Evolutionary conservation across 176 grass and related monocot species (phyloP), one percentile per base, ranked within the genome.

Genomic region (Oryza australiensis): DNA sequence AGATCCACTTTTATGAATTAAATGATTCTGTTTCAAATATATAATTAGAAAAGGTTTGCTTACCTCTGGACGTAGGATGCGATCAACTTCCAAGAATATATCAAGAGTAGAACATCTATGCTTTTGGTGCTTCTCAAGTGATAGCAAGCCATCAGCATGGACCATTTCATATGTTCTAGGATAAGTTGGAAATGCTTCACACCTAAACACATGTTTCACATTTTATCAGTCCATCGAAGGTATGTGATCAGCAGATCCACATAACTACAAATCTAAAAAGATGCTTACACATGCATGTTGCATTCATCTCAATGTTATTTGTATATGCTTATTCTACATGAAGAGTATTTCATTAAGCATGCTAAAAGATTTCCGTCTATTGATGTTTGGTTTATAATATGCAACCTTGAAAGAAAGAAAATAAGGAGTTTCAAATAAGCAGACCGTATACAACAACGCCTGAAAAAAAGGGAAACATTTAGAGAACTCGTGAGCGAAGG

Each of bases 151-250:
- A 79, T 99, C 89, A 77, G 93, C 93, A 75, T 99, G 96, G 64
- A 99, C 93, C 96, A 94, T 90, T 89, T 99, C 96, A 87, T 99
- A 99, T 83, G 96, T 95, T 90, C 96, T 93, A 57, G 96, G 96
- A 84, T 95, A 99, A 45, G 96, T 89, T 73, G 97, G 93, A 90
- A 99, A 99, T 49, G 93, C 87, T 87, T 99, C 97, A 86, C 97
- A 99, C 97, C 97, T 99, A 82, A 79, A 70, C 20, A 83, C 10
- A 90, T 34, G 32, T 74, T 55, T 78, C 43, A 3, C 64, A 72
- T 78, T 70, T 15, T 7, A 74, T 76, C 10, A 83, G 51, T 73
- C 46, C 80, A 55, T 51, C 73, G 28, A 80, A 79, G 23, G 9
- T 46, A 37, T 83, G 55, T 76, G 16, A 62, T 86, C 68, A 72